Base-by-base conservation (phyloP, 305 asterid species). In the Rubia balearica region DNA sequence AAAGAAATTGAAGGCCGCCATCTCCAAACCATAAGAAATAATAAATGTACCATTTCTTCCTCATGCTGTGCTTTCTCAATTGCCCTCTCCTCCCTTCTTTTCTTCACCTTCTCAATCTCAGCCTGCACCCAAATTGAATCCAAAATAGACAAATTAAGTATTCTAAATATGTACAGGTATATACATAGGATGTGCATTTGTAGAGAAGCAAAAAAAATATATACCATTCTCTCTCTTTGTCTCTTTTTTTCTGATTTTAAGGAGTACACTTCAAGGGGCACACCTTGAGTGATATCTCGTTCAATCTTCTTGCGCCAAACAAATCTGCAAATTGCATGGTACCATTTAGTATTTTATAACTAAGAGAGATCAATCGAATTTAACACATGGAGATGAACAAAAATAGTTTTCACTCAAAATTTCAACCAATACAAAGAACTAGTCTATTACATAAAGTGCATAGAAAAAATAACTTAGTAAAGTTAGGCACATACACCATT, bases 41-140 rank as follows among this genome's bases (percentile, higher is more conserved):
- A 70, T 70, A 70, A 75, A 67, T 65, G 4, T 83, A 90, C 96
- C 98, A 91, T 89, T 82, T 92, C 98, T 84, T 92, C 98, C 82
- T 89, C 96, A 49, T 84, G 98, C 46, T 86, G 96, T 33, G 98
- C 98, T 82, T 92, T 92, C 82, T 92, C 94, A 67, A 89, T 70
- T 22, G 98, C 98, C 78, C 96, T 82, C 81, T 92, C 96, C 80
- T 92, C 96, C 78, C 98, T 88, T 77, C 96, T 87, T 82, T 90
- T 90, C 83, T 92, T 92, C 62, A 85, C 98, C 65, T 92, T 92
- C 79, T 92, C 96, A 42, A 92, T 85, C 80, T 92, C 96, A 59
- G 98, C 96, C 97, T 90, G 73, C 81, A 64, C 55, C 8, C 55
- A 75, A 24, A 24, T 56, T 19, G 33, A 53, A 69, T 48, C 65